Evolutionary conservation across 2,329 filamentous ascomycete genomes (phyloP).

Genomic region (Aspergillus floridensis): DNA sequence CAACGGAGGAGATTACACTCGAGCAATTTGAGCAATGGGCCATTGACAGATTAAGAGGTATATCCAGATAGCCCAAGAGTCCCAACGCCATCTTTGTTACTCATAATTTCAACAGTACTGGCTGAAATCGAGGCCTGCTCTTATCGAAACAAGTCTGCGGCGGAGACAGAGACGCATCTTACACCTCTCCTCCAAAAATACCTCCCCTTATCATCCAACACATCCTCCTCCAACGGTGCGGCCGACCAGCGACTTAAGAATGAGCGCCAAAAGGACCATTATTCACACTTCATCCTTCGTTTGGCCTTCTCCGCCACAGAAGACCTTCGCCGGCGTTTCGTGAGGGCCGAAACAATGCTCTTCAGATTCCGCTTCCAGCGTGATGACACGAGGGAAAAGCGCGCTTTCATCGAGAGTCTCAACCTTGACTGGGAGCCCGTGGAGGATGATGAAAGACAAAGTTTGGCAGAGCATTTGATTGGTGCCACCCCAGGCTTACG

Average conservation of each 20-base stretch:
- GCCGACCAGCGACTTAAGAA: slow-evolving; percentile 54
- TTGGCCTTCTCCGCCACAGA: slow-evolving; percentile 90
- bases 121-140: slow-evolving; percentile 78
- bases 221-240: slow-evolving; percentile 56
- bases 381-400: slow-evolving; percentile 72
- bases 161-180: slow-evolving; percentile 81
- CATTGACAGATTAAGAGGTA: slow-evolving; percentile 82
- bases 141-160: slow-evolving; percentile 83
- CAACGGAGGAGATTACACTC: slow-evolving; percentile 89
- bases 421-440: slow-evolving; percentile 84
- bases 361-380: slow-evolving; percentile 77
- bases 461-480: slow-evolving; percentile 60
- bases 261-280: slow-evolving; percentile 92
- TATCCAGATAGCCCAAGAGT: slow-evolving; percentile 12
- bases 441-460: slow-evolving; percentile 72
- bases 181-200: slow-evolving; percentile 83
- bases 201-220: slow-evolving; percentile 74
- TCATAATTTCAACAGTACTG: slow-evolving; percentile 28
- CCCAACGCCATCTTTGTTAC: background rate
- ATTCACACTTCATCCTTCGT: slow-evolving; percentile 93
- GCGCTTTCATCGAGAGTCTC: slow-evolving; percentile 71
- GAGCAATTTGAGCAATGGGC: slow-evolving; percentile 99
- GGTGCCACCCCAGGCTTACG: slow-evolving; percentile 53
- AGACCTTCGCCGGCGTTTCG: slow-evolving; percentile 82
- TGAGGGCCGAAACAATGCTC: slow-evolving; percentile 81